Conservation (phyloP, 352 stramenopile genomes). For the Phytophthora tentaculata region DNA sequence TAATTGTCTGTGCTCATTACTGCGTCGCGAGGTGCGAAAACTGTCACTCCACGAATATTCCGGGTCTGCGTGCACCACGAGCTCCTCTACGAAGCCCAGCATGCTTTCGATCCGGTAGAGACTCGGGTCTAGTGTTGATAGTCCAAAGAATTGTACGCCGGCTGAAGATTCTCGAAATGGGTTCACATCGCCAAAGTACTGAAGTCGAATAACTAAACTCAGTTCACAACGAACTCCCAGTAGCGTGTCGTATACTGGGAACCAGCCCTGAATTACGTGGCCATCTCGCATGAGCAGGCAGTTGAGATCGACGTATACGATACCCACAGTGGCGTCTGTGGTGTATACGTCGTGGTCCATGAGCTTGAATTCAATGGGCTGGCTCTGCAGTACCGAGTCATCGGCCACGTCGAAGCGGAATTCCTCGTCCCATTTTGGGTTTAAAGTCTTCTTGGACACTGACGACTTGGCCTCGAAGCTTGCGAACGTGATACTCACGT, state of each 20-base stretch:
- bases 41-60: conserved; percentile 98
- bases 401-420: conserved; percentile 98
- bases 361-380: conserved; percentile 98
- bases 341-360: conserved; percentile 96
- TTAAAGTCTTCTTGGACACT: conserved; percentile 93
- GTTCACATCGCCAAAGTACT: conserved; percentile 98
- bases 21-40: conserved; percentile 92
- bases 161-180: conserved; percentile 97
- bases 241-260: conserved; percentile 98
- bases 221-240: conserved; percentile 96
- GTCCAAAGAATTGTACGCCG: conserved; percentile 97
- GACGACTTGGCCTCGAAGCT: conserved; percentile 90
- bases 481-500: conserved; percentile 89
- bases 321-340: conserved; percentile 94
- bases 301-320: conserved; percentile 99
- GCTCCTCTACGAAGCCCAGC: conserved; percentile 94
- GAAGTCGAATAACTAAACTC: conserved; percentile 94
- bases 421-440: conserved; percentile 98
- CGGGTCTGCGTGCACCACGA: conserved; percentile 98
- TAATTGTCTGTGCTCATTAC: conserved; percentile 96
- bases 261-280: conserved; percentile 96
- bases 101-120: conserved; percentile 91
- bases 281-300: conserved; percentile 95
- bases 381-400: conserved; percentile 97
- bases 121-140: conserved; percentile 93